These are phyloP conservation scores for Cutaneotrichosporon mucoides DNA, from an alignment of 1,284 basidiomycete genomes.

Conservation along the genomic window DNA sequence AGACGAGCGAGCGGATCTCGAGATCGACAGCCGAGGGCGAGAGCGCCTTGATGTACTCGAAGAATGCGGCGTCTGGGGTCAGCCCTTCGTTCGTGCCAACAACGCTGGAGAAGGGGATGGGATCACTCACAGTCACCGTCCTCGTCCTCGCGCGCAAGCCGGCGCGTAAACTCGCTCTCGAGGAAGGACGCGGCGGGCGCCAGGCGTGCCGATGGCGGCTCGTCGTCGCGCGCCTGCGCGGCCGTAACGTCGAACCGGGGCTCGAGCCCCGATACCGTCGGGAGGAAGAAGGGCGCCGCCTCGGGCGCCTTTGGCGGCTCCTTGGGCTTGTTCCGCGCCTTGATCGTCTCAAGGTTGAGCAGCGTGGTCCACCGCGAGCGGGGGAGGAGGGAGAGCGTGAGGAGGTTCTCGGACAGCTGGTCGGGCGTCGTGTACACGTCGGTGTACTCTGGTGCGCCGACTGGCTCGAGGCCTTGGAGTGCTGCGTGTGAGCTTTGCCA, in stretches of 20 bases:
- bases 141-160: slow-evolving; percentile 59
- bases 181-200: slow-evolving; percentile 57
- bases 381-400: slow-evolving; percentile 88
- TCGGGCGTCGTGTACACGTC: slow-evolving; percentile 79
- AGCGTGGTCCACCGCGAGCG: slow-evolving; percentile 94
- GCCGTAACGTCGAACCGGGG: slow-evolving; percentile 63
- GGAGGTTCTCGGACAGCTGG: slow-evolving; percentile 75
- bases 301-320: slow-evolving; percentile 92
- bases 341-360: slow-evolving; percentile 91
- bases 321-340: slow-evolving; percentile 95
- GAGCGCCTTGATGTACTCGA: slow-evolving; percentile 77
- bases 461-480: slow-evolving; percentile 60
- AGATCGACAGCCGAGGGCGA: slow-evolving; percentile 87
- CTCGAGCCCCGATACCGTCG: slow-evolving; percentile 78
- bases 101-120: not conserved
- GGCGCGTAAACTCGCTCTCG: slow-evolving; percentile 70
- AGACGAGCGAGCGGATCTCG: slow-evolving; percentile 73
- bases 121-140: slow-evolving; percentile 63
- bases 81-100: not conserved
- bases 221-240: slow-evolving; percentile 51
- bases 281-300: slow-evolving; percentile 94
- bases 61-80: slow-evolving; percentile 69
- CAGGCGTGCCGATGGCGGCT: slow-evolving; percentile 54
- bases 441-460: slow-evolving; percentile 57
- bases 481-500: slow-evolving; percentile 49